Conservation (phyloP, 768 basidiomycete species). For the Tephrocybe sp. region DNA sequence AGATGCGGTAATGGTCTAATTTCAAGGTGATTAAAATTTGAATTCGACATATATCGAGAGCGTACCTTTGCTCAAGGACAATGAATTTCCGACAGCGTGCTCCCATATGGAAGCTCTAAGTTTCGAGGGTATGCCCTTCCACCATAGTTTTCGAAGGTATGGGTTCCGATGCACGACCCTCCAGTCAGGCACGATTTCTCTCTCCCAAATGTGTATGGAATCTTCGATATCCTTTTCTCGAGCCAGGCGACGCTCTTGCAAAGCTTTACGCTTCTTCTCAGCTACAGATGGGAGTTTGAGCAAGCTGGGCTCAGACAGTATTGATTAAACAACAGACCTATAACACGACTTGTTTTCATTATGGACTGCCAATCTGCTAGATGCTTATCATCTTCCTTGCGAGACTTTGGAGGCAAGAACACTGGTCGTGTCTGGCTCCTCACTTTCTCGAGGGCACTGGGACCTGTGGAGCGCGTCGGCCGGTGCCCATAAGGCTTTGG, state of each 20-base stretch:
- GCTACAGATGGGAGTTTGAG: constrained; percentile 35
- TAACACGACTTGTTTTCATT: constrained; percentile 76
- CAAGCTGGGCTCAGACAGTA: constrained; percentile 1
- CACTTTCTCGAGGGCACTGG: constrained; percentile 74
- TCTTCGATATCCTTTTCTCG: constrained; percentile 71
- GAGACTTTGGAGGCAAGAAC: constrained; percentile 81
- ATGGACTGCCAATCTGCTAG: constrained; percentile 83
- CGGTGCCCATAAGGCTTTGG: constrained; percentile 34
- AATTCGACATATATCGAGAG: constrained; percentile 12
- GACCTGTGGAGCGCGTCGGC: constrained; percentile 54
- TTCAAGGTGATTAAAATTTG: constrained; percentile 8
- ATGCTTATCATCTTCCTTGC: constrained; percentile 78
- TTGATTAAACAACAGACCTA: constrained; percentile 46
- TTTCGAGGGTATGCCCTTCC: constrained; percentile 84
- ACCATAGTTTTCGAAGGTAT: constrained; percentile 72
- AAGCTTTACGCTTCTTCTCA: constrained; percentile 63
- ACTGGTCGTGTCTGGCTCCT: constrained; percentile 81
- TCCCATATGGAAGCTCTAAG: constrained; percentile 82
- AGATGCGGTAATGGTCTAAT: constrained; percentile 69
- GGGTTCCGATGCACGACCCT: constrained; percentile 66
- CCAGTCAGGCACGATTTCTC: constrained; percentile 81
- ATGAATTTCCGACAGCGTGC: constrained; percentile 77
- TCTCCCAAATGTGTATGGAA: constrained; percentile 73
- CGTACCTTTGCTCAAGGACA: constrained; percentile 79
- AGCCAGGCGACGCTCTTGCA: constrained; percentile 58